A percentile compares a stretch with the other conserved stretches of the same genome.
These are phyloP conservation scores for Bimuria novae-zelandiae DNA, from an alignment of 2,329 filamentous ascomycete species.

Conservation along the genomic window DNA sequence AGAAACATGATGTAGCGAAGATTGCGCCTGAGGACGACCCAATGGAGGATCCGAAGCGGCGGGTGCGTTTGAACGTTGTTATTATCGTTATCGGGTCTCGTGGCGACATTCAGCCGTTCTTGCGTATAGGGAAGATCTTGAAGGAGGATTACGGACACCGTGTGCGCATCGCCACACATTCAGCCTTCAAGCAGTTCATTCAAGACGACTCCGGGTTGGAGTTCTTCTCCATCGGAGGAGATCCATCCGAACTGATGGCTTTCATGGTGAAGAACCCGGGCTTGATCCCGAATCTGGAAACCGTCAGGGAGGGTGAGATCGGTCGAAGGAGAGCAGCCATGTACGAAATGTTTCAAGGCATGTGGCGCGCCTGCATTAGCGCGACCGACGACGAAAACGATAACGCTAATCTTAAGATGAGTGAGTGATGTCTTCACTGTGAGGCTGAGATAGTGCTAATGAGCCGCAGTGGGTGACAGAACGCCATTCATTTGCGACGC, in stretches of 20 bases:
- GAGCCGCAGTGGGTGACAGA: conserved; percentile 57
- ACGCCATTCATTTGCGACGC: conserved; percentile 81
- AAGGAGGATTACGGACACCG: conserved; percentile 73
- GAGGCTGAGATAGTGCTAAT: conserved; percentile 10
- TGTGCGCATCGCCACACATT: conserved; percentile 78
- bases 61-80: conserved; percentile 72
- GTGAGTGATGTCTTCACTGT: conserved; percentile 24
- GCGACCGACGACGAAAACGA: conserved; percentile 71
- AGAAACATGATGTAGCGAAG: conserved; percentile 17
- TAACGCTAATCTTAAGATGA: conserved; percentile 63
- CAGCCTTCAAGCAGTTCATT: conserved; percentile 76
- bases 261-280: conserved; percentile 88
- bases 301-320: conserved; percentile 74
- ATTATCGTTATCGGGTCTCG: conserved; percentile 83
- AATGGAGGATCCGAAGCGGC: conserved; percentile 38
- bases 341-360: conserved; percentile 82
- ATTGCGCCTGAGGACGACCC: conserved; percentile 39
- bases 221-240: conserved; percentile 79
- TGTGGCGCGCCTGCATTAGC: conserved; percentile 79
- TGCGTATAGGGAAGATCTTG: conserved; percentile 74
- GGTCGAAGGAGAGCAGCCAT: conserved; percentile 69
- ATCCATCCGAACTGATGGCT: conserved; percentile 81
- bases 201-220: conserved; percentile 73
- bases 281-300: conserved; percentile 74
- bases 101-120: conserved; percentile 80